A percentile compares a stretch with the other conserved stretches of the same genome.
phyloP scores from a whole-genome alignment of 805 yeast genomes.

The Zygotorulaspora florentina region DNA sequence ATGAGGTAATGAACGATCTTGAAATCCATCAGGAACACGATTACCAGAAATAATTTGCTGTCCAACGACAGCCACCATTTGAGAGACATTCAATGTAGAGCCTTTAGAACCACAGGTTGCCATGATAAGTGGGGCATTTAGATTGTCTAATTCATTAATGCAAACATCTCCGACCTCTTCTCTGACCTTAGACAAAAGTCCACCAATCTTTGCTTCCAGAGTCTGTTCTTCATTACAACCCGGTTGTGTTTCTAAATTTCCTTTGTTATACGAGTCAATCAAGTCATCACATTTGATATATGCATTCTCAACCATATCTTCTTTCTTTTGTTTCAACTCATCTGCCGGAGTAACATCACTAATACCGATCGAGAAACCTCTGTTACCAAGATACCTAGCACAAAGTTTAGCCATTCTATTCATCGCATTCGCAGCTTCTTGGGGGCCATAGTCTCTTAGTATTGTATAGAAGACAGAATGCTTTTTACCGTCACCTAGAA shows the following conservation, averaged over 20 bases:
- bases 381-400: constrained; percentile 88
- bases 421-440: constrained; percentile 94
- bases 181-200: constrained; percentile 91
- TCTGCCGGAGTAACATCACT: constrained; percentile 93
- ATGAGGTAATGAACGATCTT: constrained; percentile 96
- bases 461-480: constrained; percentile 95
- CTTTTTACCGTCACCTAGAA: constrained; percentile 96
- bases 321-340: constrained; percentile 72
- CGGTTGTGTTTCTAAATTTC: constrained; percentile 94
- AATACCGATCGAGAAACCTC: constrained; percentile 97
- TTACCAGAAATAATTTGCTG: constrained; percentile 98
- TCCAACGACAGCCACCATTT: constrained; percentile 99
- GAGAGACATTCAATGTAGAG: constrained; percentile 95
- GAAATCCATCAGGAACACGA: constrained; percentile 99
- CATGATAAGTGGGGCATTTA: constrained; percentile 97
- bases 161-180: constrained; percentile 99
- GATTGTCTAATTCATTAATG: constrained; percentile 80
- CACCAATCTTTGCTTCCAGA: constrained; percentile 95
- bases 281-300: constrained; percentile 88
- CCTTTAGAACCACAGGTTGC: constrained; percentile 99
- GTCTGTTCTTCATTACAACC: constrained; percentile 99
- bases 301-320: constrained; percentile 83
- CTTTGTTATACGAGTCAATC: constrained; percentile 70
- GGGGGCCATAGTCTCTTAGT: constrained; percentile 93
- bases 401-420: constrained; percentile 98